Conservation (phyloP, 768 basidiomycete genomes). For the Suillus variegatus region DNA sequence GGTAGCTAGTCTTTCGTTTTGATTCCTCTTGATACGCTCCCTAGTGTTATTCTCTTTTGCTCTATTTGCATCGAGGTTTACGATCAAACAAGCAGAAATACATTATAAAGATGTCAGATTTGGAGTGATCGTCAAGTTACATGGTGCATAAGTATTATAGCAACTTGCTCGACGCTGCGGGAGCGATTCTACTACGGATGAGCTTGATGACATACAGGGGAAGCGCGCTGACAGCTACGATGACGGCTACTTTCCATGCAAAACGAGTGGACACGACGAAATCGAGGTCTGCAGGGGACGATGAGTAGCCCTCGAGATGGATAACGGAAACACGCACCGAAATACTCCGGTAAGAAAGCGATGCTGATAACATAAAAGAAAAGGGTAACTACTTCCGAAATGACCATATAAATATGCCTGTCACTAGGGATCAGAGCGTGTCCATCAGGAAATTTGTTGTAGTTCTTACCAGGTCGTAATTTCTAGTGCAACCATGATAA, state of each 20-base stretch:
- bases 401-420: slow-evolving; percentile 95
- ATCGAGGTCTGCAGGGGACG: slow-evolving; percentile 64
- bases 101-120: slow-evolving; percentile 37
- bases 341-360: slow-evolving; percentile 93
- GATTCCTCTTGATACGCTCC: slow-evolving; percentile 17
- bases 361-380: slow-evolving; percentile 90
- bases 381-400: slow-evolving; percentile 88
- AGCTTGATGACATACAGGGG: slow-evolving; percentile 91
- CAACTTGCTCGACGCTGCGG: slow-evolving; percentile 92
- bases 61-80: slow-evolving; percentile 28
- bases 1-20: slow-evolving; percentile 5
- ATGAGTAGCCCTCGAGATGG: slow-evolving; percentile 7
- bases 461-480: slow-evolving; percentile 87
- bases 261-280: slow-evolving; percentile 90
- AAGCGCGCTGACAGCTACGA: slow-evolving; percentile 91
- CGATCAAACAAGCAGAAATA: slow-evolving; percentile 35
- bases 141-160: slow-evolving; percentile 40
- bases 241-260: slow-evolving; percentile 93
- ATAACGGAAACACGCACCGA: slow-evolving; percentile 61
- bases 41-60: slow-evolving; percentile 18
- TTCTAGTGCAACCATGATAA: slow-evolving; percentile 98
- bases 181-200: slow-evolving; percentile 82
- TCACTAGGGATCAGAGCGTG: background rate
- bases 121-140: slow-evolving; percentile 13
- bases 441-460: background rate